A percentile compares a stretch with the other conserved stretches of the same genome.
Conservation (phyloP, 176 grass and related monocot species). For the Dactylis glomerata region DNA sequence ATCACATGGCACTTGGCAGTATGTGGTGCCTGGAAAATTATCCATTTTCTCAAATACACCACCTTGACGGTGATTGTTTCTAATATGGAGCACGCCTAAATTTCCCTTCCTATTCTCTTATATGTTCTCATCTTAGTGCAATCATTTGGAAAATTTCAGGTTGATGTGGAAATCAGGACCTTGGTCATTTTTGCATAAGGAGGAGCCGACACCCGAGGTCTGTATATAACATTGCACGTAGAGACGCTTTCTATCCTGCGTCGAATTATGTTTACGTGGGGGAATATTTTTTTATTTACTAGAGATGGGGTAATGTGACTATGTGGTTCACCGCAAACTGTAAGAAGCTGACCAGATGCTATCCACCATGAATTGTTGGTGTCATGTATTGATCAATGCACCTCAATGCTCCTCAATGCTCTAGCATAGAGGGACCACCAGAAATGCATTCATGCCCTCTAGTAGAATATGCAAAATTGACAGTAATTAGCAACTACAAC, state of each 20-base stretch:
- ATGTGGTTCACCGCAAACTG: background rate
- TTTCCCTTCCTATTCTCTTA: background rate
- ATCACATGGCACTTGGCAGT: background rate
- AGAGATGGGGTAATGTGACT: background rate
- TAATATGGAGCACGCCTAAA: background rate
- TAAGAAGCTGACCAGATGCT: background rate
- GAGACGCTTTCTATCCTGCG: background rate
- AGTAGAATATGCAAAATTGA: background rate
- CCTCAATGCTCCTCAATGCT: background rate
- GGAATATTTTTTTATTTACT: background rate
- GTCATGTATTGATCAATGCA: background rate
- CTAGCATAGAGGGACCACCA: background rate
- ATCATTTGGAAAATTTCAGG: conserved; percentile 37
- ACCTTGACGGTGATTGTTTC: background rate
- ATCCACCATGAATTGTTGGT: background rate
- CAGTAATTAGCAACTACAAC: background rate
- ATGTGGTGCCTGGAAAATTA: background rate
- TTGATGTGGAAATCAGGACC: conserved; percentile 82
- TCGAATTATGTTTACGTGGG: background rate
- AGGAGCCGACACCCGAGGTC: conserved; percentile 54
- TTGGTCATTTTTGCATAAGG: conserved; percentile 75
- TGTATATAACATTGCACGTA: background rate
- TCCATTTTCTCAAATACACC: background rate
- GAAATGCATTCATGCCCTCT: background rate
- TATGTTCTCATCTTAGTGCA: background rate